A percentile compares a stretch with the other conserved stretches of the same genome.
Conservation (phyloP, 257 asterid genomes). For the Solanum piurae region DNA sequence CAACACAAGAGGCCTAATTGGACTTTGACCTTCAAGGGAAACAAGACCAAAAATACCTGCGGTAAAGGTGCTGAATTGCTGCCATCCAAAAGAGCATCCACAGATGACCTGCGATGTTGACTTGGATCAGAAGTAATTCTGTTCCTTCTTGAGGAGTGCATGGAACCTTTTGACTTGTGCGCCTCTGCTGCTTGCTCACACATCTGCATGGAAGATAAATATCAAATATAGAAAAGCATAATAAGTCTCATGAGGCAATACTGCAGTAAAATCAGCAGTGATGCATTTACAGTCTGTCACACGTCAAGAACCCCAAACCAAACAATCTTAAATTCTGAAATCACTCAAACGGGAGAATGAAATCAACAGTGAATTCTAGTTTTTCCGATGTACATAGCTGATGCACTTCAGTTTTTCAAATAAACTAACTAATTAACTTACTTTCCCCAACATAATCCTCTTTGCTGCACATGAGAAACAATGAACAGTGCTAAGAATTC, state of each 20-base stretch:
- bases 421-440: background rate
- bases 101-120: conserved; percentile 71
- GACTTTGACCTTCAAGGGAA: background rate
- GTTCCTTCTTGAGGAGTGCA: conserved; percentile 64
- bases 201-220: conserved; percentile 40
- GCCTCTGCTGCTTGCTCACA: conserved; percentile 99
- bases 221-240: background rate
- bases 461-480: background rate
- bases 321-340: background rate
- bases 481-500: background rate
- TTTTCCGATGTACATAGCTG: background rate
- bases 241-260: background rate
- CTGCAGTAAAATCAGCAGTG: background rate
- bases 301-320: background rate
- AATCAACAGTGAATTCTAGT: background rate
- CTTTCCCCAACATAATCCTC: background rate
- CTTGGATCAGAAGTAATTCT: conserved; percentile 53
- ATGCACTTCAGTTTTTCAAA: background rate
- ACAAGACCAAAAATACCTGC: conserved; percentile 36
- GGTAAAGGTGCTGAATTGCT: conserved; percentile 35
- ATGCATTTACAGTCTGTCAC: background rate
- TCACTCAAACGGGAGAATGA: background rate
- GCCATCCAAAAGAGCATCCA: conserved; percentile 77
- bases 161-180: conserved; percentile 86
- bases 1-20: background rate